Percentiles rank a stretch among this genome's conserved stretches.
phyloP scores from a whole-genome alignment of 805 yeast species.

The Saccharomycopsis olivae region DNA sequence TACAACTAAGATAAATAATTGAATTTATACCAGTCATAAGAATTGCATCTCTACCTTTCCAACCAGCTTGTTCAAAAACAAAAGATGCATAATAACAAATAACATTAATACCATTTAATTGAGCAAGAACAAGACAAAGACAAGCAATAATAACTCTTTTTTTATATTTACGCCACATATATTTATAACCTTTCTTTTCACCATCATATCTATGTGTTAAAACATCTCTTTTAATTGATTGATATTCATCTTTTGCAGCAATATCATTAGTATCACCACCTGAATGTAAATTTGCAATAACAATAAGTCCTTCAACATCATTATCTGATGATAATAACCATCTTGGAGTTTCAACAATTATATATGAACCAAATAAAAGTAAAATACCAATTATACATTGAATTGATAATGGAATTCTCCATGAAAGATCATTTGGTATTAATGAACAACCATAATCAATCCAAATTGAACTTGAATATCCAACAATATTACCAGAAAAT shows the following conservation, averaged over 20 bases:
- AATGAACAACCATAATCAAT: constrained; percentile 69
- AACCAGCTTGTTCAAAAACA: constrained; percentile 91
- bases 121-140: constrained; percentile 88
- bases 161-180: constrained; percentile 68
- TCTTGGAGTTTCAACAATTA: constrained; percentile 81
- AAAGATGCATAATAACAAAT: constrained; percentile 89
- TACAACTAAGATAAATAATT: constrained; percentile 47
- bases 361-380: constrained; percentile 61
- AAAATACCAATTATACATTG: constrained; percentile 67
- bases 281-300: constrained; percentile 73
- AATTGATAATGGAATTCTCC: constrained; percentile 71
- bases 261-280: constrained; percentile 66
- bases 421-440: constrained; percentile 48
- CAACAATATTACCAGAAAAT: constrained; percentile 76
- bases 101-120: constrained; percentile 86
- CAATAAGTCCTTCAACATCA: constrained; percentile 74
- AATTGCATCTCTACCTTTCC: constrained; percentile 81
- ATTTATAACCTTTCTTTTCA: constrained; percentile 53
- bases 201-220: constrained; percentile 73
- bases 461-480: constrained; percentile 81
- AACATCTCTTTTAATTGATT: constrained; percentile 73
- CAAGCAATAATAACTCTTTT: constrained; percentile 78
- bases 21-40: constrained; percentile 82
- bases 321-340: constrained; percentile 80
- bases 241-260: constrained; percentile 60